These are phyloP conservation scores for Curvularia verruculosa DNA, from an alignment of 2,329 filamentous ascomycete species.

Conservation along the genomic window DNA sequence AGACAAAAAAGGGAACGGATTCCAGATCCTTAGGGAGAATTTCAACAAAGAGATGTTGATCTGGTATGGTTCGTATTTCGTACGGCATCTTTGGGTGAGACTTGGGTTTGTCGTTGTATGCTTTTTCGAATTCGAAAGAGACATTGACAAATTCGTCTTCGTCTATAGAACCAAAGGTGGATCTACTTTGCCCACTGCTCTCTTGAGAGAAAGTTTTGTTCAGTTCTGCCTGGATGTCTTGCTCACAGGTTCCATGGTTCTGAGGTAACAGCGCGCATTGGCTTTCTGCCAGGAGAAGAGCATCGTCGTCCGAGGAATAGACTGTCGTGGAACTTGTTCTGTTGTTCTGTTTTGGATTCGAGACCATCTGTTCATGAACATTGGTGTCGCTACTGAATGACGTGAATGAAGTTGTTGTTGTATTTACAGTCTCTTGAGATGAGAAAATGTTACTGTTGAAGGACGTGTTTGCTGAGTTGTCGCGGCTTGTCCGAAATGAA, in stretches of 20 bases:
- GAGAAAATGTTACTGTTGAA: conserved; percentile 32
- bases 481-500: conserved; percentile 24
- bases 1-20: conserved; percentile 38
- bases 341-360: conserved; percentile 12
- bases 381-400: conserved; percentile 13
- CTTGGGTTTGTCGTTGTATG: background rate
- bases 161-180: conserved; percentile 37
- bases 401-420: conserved; percentile 36
- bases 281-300: conserved; percentile 13
- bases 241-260: conserved; percentile 3
- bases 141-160: conserved; percentile 26
- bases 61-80: conserved; percentile 38
- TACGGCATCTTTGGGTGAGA: conserved; percentile 22
- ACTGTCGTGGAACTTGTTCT: conserved; percentile 30
- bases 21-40: conserved; percentile 13
- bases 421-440: conserved; percentile 30
- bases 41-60: conserved; percentile 38
- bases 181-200: conserved; percentile 24
- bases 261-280: conserved; percentile 18
- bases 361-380: conserved; percentile 2
- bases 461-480: conserved; percentile 25
- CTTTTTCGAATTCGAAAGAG: conserved; percentile 22
- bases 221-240: conserved; percentile 8
- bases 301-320: conserved; percentile 27
- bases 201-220: conserved; percentile 19